These are phyloP conservation scores for Larix sibirica DNA, from an alignment of 83 land plant species.

Conservation along the genomic window DNA sequence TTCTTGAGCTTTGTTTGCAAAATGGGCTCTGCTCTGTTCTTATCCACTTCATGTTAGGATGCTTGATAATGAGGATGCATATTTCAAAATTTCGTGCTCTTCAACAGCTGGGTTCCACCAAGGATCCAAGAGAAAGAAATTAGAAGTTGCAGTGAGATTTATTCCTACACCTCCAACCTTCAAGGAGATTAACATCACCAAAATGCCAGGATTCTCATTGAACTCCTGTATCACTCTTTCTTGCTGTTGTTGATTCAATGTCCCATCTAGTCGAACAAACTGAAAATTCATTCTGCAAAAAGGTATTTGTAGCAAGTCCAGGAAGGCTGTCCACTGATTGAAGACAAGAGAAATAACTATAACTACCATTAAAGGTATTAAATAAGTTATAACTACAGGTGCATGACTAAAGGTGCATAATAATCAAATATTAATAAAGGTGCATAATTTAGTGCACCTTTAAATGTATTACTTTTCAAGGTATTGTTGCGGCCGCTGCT, in stretches of 20 bases:
- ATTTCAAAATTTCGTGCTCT: conserved; percentile 56
- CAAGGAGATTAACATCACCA: conserved; percentile 83
- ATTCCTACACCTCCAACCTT: conserved; percentile 99
- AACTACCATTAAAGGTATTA: too few species aligned
- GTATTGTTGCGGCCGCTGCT: too few species aligned
- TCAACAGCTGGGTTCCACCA: conserved; percentile 99
- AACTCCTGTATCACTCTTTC: conserved; percentile 80
- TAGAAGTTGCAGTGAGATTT: conserved; percentile 92
- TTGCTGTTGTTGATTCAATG: conserved; percentile 78
- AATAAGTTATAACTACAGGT: too few species aligned
- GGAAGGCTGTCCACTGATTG: conserved; percentile 97
- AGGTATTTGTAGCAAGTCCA: conserved; percentile 90
- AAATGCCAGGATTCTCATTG: conserved; percentile 20
- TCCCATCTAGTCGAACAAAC: conserved; percentile 88
- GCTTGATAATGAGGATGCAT: too few species aligned
- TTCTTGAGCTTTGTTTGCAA: too few species aligned
- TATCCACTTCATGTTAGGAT: too few species aligned
- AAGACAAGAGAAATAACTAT: conserved; percentile 39
- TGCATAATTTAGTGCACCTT: too few species aligned
- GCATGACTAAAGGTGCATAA: too few species aligned
- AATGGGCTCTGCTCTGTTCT: too few species aligned
- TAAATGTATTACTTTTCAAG: too few species aligned
- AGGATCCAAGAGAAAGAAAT: conserved; percentile 95
- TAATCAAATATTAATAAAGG: too few species aligned
- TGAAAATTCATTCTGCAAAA: conserved; percentile 65